Base-by-base conservation (phyloP, 2,329 filamentous ascomycete genomes). In the Neonectria coccinea region DNA sequence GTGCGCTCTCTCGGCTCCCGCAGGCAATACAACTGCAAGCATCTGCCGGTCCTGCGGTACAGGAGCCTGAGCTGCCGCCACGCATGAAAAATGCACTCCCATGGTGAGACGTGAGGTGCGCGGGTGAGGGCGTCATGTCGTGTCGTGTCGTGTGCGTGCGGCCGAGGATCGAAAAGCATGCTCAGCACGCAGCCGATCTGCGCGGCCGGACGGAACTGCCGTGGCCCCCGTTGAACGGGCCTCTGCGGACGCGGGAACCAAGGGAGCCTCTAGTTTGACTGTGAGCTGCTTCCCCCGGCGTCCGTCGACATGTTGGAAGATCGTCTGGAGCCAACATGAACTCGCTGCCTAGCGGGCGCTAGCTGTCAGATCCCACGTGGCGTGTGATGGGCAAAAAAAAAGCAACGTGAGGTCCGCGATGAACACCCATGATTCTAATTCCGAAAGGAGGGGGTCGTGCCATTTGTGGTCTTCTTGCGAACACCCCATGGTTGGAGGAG, bases 291-390 rank as follows among this genome's bases (percentile, higher is more conserved):
- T 25, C 25, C 56, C 48, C 29, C 27, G 52, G 48, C 36, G 42
- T 33, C 59, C 42, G 64, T 52, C 33, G 57, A 62, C 29, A 29
- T 20, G 18, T 45, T 20, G 16, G 16, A 20, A 51, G 67, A 67
- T 71, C 65, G 52, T 50, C 65, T 52, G 59, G 33, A 57, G 51
- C 53, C 59, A 70, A 55, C 54, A 64, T 65, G 48, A 68, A 61
- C 58, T 41, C 58, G 56, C 42, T 54, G 39, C 45, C 59, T 64
- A 62, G 64, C 42, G 59, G 53, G 47, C 48, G 56, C 73, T 64
- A 68, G 59, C 56, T 36, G 63, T 68, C 58, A 65, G 66, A 56
- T 62, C 48, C 69, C 71, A 73, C 71, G 71, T 73, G 71, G 71
- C 70, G 65, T 71, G 62, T 65, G 68, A 70, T 65, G 61, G 58